Evolutionary conservation across 371 early-diverging fungal species (phyloP), one percentile per base, ranked within the genome.

Genomic region (Mortierella sp.): DNA sequence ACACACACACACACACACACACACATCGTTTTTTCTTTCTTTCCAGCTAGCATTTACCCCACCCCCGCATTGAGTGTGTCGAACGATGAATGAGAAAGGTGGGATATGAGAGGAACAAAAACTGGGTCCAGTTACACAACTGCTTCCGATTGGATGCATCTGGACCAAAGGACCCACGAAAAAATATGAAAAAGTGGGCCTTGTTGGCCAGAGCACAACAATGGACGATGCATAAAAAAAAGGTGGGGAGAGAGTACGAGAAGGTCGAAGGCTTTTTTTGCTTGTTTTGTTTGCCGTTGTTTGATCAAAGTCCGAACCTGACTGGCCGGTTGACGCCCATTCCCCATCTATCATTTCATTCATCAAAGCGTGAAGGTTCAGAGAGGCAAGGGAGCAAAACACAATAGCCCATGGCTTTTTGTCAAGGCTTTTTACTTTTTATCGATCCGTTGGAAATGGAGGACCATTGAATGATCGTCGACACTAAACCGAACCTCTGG

Each of bases 111-210:
- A 31, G 53, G 21, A 57, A 53, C 19, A 21, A 31, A 70, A 51
- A 37, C 40, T 64, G 74, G 74, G 40, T 69, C 13, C 46, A 9
- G 78, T 73, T 73, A 73, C 73, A 78, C 74, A 69, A 61, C 46
- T 51, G 48, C 57, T 64, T 78, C 74, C 78, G 78, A 78, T 78
- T 78, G 78, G 78, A 46, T 57, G 69, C 48, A 46, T n/a, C 46
- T 48, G 51, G 54, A 28, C 44, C 34, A 69, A 6, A 71, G 67
- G 78, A 78, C 78, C 78, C 78, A 78, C 69, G 69, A 78, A 73
- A 67, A 57, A 26, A 57, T 55, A 70, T 6, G 13, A 57, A 72
- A 73, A 69, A 37, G 34, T 64, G 64, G 71, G 21, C 51, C 31
- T 26, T 28, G 3, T 21, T 34, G 24, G 72, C 21, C n/a, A 28